Evolutionary conservation across 2,329 filamentous ascomycete species (phyloP).

Genomic region (Hypoxylon sp.): DNA sequence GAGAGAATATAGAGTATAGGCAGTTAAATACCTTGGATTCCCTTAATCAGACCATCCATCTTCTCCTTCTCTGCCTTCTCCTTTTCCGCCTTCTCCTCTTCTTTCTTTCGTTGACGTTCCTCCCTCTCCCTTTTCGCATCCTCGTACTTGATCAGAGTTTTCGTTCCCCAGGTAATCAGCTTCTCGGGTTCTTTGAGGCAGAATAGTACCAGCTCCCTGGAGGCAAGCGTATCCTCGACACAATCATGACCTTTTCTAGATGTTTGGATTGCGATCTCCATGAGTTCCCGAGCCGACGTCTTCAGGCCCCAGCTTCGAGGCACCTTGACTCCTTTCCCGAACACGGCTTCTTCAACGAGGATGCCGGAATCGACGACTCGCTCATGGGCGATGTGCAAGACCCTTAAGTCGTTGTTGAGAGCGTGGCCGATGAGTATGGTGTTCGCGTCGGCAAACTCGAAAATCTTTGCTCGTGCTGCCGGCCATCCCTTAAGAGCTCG

Average conservation of each 20-base stretch:
- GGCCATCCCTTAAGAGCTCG: slow-evolving; percentile 52
- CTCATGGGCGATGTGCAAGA: slow-evolving; percentile 53
- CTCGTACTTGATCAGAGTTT: slow-evolving; percentile 15
- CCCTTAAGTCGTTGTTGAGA: slow-evolving; percentile 54
- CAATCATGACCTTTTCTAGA: slow-evolving; percentile 54
- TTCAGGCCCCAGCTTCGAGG: slow-evolving; percentile 49
- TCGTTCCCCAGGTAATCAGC: slow-evolving; percentile 48
- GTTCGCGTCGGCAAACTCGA: slow-evolving; percentile 50
- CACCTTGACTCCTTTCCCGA: slow-evolving; percentile 21
- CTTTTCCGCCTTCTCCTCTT: slow-evolving; percentile 1
- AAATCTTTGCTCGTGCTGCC: slow-evolving; percentile 53
- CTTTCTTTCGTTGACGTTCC: slow-evolving; percentile 13
- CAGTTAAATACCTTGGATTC: too few relatives aligned
- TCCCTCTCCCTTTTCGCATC: slow-evolving; percentile 7
- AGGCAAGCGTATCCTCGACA: slow-evolving; percentile 59
- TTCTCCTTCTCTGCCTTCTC: slow-evolving; percentile 1
- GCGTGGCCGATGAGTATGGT: slow-evolving; percentile 61
- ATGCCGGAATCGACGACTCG: slow-evolving; percentile 56
- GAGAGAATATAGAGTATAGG: too few relatives aligned
- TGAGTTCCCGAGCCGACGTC: slow-evolving; percentile 46
- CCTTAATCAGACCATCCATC: too few relatives aligned
- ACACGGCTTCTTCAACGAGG: slow-evolving; percentile 50
- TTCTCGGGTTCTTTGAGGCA: slow-evolving; percentile 51
- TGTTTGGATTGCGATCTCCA: slow-evolving; percentile 50
- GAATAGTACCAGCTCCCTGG: slow-evolving; percentile 58